Conservation (phyloP, 2,329 filamentous ascomycete genomes). For the Amylocarpus encephaloides region DNA sequence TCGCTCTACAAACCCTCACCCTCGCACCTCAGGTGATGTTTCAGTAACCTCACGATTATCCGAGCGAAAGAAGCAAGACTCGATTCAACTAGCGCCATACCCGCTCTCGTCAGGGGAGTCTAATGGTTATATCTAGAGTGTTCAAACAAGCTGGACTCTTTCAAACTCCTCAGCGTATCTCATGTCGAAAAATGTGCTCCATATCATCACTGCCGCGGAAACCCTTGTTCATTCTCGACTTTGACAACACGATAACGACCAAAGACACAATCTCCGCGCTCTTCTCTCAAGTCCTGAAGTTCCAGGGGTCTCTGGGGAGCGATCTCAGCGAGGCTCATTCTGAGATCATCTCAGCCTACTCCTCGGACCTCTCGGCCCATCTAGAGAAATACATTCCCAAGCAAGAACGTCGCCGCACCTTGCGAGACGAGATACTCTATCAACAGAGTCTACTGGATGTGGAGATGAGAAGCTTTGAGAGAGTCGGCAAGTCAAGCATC, state of each 20-base stretch:
- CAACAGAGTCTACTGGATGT: slow-evolving; percentile 17
- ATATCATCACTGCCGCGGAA: not conserved
- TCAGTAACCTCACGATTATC: no score
- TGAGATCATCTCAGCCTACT: slow-evolving; percentile 16
- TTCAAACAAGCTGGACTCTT: not conserved
- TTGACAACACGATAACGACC: slow-evolving; percentile 30
- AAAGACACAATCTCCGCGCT: slow-evolving; percentile 26
- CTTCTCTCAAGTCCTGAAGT: slow-evolving; percentile 12
- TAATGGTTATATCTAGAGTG: no score
- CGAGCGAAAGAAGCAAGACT: no score
- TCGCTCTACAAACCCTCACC: no score
- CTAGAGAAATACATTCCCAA: slow-evolving; percentile 14
- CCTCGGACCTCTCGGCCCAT: slow-evolving; percentile 15
- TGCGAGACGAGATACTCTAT: slow-evolving; percentile 19
- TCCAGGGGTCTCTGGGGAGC: slow-evolving; percentile 7
- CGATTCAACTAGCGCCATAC: no score
- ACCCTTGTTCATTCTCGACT: slow-evolving; percentile 26
- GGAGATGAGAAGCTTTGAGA: slow-evolving; percentile 24
- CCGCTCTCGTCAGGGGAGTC: no score
- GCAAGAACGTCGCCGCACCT: slow-evolving; percentile 12
- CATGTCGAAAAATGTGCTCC: not conserved
- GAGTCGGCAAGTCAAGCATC: slow-evolving; percentile 22
- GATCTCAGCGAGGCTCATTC: slow-evolving; percentile 10
- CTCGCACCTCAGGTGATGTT: no score
- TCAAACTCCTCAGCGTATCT: not conserved